phyloP scores from a whole-genome alignment of 2,329 filamentous ascomycete species.

The Aureobasidium vineae region DNA sequence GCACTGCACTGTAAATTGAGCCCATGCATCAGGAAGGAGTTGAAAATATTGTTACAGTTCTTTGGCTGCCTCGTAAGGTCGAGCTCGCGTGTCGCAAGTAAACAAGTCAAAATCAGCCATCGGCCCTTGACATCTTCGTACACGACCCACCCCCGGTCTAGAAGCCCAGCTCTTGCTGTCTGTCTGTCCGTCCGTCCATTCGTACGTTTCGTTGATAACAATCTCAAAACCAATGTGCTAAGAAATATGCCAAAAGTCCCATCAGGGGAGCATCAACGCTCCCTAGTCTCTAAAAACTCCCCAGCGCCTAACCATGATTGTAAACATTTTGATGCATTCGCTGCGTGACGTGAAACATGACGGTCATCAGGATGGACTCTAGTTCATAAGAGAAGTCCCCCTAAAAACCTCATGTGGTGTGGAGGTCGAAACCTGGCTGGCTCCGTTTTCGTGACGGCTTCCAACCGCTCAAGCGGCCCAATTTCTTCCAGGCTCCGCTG shows the following conservation, averaged over 20 bases:
- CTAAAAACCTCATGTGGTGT: constrained; percentile 17
- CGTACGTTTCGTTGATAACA: background rate
- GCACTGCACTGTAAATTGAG: background rate
- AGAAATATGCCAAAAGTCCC: constrained; percentile 16
- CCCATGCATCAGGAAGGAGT: background rate
- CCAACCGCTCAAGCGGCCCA: constrained; percentile 41
- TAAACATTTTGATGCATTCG: constrained; percentile 23
- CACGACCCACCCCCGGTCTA: constrained; percentile 1
- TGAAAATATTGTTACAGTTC: constrained; percentile 21
- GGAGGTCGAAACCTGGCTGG: constrained; percentile 27
- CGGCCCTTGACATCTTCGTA: background rate
- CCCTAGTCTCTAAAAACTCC: constrained; percentile 16
- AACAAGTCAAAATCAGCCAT: constrained; percentile 10
- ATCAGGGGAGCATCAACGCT: constrained; percentile 5
- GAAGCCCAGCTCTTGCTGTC: background rate
- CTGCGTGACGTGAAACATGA: constrained; percentile 25
- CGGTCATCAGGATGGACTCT: constrained; percentile 10
- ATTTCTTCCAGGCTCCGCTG: constrained; percentile 42
- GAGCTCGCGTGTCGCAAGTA: constrained; percentile 15
- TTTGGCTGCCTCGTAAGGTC: constrained; percentile 19
- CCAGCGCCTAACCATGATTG: constrained; percentile 24
- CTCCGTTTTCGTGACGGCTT: constrained; percentile 39
- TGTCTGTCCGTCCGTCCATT: background rate
- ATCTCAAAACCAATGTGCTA: constrained; percentile 13
- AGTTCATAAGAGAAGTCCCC: constrained; percentile 22